Base-by-base conservation (phyloP, 1,139 yeast species). In the Scheffersomyces segobiensis region DNA sequence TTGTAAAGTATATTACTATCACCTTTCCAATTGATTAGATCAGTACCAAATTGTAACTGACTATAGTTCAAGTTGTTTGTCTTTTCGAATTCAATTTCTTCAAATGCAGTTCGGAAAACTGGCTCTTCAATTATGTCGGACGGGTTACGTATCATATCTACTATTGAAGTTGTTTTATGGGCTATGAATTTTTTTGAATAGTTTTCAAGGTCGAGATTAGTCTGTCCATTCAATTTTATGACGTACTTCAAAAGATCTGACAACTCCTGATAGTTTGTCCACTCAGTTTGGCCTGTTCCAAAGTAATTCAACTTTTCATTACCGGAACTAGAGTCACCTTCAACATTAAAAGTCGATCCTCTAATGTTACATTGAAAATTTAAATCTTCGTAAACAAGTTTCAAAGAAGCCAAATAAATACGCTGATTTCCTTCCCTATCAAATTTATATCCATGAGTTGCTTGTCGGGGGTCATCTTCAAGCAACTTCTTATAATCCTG, bases 311-410 rank as follows among this genome's bases (percentile, higher is more conserved):
- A 67, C 65, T 52, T 26, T 39, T n/a, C 59, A 52, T 53, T 53
- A n/a, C 56, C 54, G 53, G 55, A 55, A 7, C 53, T 58, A 19
- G 59, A 57, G 14, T 58, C 56, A 2, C 49, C 47, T 18, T 56
- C 56, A 12, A 59, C 47, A 53, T 26, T 49, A 46, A 60, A 60
- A 7, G 57, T 50, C 32, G 79, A 63, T 21, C 82, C 80, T 57
- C 81, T 72, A 1, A 71, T 52, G 19, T 71, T 73, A 55, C 95
- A 77, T 62, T 92, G 87, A 59, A 71, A 80, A 48, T 73, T 74
- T 46, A 91, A 84, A 65, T 91, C 96, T 42, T 80, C 78, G 74
- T 90, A 81, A 18, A 92, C 77, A 52, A 83, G 84, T 57, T 81
- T 79, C 50, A 93, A 82, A 4, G 93, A 88, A 0, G 84, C 78